phyloP scores from a whole-genome alignment of 176 grass and related monocot genomes.

The Areca catechu region DNA sequence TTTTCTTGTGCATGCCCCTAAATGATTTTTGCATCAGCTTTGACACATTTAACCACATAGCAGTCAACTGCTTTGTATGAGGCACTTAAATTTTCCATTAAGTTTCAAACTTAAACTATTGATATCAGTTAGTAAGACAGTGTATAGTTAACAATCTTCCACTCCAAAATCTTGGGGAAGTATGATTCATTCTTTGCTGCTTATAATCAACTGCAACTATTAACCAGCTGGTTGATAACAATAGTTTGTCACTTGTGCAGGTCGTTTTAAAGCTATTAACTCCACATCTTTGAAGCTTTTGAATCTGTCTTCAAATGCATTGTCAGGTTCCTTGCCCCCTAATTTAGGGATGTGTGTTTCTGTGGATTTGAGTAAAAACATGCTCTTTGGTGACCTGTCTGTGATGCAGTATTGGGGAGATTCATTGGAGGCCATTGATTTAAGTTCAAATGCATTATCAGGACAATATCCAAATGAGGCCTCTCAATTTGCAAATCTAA shows the following conservation, averaged over 20 bases:
- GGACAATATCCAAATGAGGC: conserved; percentile 70
- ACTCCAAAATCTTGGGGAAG: too few species aligned
- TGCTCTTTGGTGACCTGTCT: conserved; percentile 51
- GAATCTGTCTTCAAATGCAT: conserved; percentile 83
- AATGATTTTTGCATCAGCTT: too few species aligned
- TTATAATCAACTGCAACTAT: too few species aligned
- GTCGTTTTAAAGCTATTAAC: conserved; percentile 47
- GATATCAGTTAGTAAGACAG: too few species aligned
- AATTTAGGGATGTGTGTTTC: conserved; percentile 43
- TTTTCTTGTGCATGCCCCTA: too few species aligned
- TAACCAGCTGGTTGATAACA: too few species aligned
- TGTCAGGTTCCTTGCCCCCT: conserved; percentile 60
- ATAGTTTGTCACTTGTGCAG: conserved; percentile 34
- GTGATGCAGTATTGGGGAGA: conserved; percentile 59
- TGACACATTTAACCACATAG: too few species aligned
- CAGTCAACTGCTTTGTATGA: too few species aligned
- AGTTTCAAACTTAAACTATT: too few species aligned
- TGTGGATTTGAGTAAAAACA: conserved; percentile 78
- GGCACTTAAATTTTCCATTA: too few species aligned
- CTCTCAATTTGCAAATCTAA: conserved; percentile 66
- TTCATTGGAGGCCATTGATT: conserved; percentile 58
- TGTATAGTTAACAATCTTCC: too few species aligned
- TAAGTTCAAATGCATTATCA: conserved; percentile 80
- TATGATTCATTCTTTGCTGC: too few species aligned
- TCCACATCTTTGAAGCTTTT: conserved; percentile 80